Percentiles rank a stretch among this genome's conserved stretches.
phyloP scores from a whole-genome alignment of 257 asterid species.

The Scutellaria baicalensis region DNA sequence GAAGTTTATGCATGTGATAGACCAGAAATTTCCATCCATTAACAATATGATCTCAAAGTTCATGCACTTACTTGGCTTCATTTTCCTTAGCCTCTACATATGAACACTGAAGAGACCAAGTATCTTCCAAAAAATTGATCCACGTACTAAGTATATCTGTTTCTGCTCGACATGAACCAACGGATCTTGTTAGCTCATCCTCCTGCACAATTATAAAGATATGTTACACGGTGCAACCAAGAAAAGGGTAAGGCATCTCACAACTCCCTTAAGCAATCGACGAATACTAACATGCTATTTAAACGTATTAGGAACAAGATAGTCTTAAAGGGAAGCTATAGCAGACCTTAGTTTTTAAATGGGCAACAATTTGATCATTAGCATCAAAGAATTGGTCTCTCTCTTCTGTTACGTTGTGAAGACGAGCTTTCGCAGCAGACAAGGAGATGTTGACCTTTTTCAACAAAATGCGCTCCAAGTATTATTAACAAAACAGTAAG shows the following conservation, averaged over 20 bases:
- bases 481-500: slow-evolving; percentile 4
- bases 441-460: slow-evolving; percentile 75
- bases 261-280: not conserved
- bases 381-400: slow-evolving; percentile 98
- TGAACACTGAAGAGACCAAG: slow-evolving; percentile 85
- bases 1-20: slow-evolving; percentile 8
- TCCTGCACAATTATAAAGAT: slow-evolving; percentile 45
- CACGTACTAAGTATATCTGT: slow-evolving; percentile 66
- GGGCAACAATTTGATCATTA: slow-evolving; percentile 90
- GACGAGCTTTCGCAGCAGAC: slow-evolving; percentile 83
- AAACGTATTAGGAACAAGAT: not conserved
- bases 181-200: slow-evolving; percentile 65
- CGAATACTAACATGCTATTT: not conserved
- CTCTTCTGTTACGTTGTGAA: slow-evolving; percentile 76
- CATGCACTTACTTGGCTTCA: slow-evolving; percentile 49
- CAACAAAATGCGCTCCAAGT: slow-evolving; percentile 11
- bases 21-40: not conserved
- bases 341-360: slow-evolving; percentile 73
- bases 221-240: not conserved
- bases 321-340: not conserved
- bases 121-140: slow-evolving; percentile 90
- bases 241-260: slow-evolving; percentile 6
- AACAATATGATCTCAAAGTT: slow-evolving; percentile 9
- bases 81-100: slow-evolving; percentile 62
- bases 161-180: slow-evolving; percentile 68